Evolutionary conservation across 192 early-diverging fungal species (phyloP).

Genomic region (Geranomyces michiganensis): DNA sequence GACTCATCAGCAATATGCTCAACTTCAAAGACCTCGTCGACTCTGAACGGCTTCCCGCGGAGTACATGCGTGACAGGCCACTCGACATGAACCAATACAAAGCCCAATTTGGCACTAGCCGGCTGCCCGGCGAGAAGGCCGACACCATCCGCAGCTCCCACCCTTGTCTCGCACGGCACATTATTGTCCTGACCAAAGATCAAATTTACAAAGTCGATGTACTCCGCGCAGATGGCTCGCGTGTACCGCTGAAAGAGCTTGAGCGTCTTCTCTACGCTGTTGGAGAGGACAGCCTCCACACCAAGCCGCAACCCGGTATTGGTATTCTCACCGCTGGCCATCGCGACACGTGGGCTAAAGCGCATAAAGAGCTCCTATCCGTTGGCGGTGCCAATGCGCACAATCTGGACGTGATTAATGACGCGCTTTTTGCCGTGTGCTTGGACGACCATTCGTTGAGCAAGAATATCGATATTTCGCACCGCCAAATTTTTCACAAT

Average conservation of each 20-base stretch:
- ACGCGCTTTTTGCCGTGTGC: constrained; percentile 84
- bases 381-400: constrained; percentile 51
- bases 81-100: constrained; percentile 96
- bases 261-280: constrained; percentile 40
- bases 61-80: constrained; percentile 58
- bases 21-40: constrained; percentile 51
- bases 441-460: constrained; percentile 76
- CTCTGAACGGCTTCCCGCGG: constrained; percentile 48
- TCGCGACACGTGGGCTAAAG: constrained; percentile 84
- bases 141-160: constrained; percentile 75
- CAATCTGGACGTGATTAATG: constrained; percentile 68
- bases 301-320: constrained; percentile 60
- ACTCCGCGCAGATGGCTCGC: constrained; percentile 62
- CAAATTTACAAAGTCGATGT: constrained; percentile 87
- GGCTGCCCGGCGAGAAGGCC: constrained; percentile 65
- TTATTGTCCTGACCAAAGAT: constrained; percentile 83
- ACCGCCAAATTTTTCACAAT: constrained; percentile 80
- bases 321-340: constrained; percentile 85
- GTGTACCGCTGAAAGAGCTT: constrained; percentile 58
- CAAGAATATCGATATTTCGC: constrained; percentile 63
- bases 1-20: constrained; percentile 51
- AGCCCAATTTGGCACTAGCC: constrained; percentile 79
- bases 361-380: constrained; percentile 32
- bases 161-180: constrained; percentile 76
- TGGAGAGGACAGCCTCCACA: constrained; percentile 30